Conservation (phyloP, 805 yeast genomes). For the Candida nitratophila region DNA sequence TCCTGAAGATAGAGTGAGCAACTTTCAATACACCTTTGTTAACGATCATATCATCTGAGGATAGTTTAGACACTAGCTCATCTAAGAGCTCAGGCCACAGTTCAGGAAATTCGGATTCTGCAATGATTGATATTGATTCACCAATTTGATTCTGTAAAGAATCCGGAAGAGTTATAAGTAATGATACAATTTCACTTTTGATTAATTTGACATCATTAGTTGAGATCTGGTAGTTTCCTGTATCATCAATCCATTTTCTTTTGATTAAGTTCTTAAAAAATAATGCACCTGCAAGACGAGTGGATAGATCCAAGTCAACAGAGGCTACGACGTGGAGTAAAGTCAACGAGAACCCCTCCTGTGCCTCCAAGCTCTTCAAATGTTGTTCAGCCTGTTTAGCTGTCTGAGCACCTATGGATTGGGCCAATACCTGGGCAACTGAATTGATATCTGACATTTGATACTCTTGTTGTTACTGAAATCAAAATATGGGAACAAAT, state of each 20-base stretch:
- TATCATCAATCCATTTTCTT: slow-evolving; percentile 85
- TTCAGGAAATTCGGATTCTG: slow-evolving; percentile 93
- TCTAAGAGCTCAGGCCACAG: slow-evolving; percentile 77
- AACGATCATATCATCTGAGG: slow-evolving; percentile 56
- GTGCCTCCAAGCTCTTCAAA: slow-evolving; percentile 54
- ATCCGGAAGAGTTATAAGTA: slow-evolving; percentile 78
- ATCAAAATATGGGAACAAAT: too few relatives aligned
- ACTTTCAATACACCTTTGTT: slow-evolving; percentile 85
- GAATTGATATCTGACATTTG: slow-evolving; percentile 39
- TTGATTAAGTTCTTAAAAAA: slow-evolving; percentile 84
- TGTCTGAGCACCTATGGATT: slow-evolving; percentile 55
- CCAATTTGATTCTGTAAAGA: slow-evolving; percentile 89
- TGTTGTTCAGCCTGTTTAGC: slow-evolving; percentile 64
- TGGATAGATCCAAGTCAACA: slow-evolving; percentile 39
- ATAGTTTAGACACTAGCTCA: slow-evolving; percentile 61
- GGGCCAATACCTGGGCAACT: slow-evolving; percentile 48
- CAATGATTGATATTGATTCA: slow-evolving; percentile 86
- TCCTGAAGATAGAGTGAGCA: slow-evolving; percentile 90
- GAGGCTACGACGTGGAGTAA: slow-evolving; percentile 75
- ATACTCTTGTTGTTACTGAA: too few relatives aligned
- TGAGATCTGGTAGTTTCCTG: slow-evolving; percentile 67
- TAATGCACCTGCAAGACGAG: slow-evolving; percentile 81
- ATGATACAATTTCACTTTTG: slow-evolving; percentile 70
- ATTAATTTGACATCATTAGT: slow-evolving; percentile 56
- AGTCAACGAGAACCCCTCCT: slow-evolving; percentile 69